phyloP scores from a whole-genome alignment of 306 rosid genomes.

The Vigna reflexopilosa region DNA sequence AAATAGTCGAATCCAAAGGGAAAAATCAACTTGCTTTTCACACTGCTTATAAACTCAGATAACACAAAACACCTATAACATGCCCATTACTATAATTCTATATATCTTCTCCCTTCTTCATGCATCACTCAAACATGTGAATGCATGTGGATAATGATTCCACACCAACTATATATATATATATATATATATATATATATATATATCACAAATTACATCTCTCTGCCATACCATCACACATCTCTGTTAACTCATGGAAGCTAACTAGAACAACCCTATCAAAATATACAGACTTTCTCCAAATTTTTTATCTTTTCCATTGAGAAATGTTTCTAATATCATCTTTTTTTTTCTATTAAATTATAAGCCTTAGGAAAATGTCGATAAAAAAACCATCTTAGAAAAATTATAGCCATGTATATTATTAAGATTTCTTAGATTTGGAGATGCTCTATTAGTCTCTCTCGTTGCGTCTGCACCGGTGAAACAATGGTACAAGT shows the following conservation, averaged over 20 bases:
- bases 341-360: too few species aligned
- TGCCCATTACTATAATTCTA: slow-evolving; percentile 22
- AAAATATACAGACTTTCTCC: too few species aligned
- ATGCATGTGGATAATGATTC: slow-evolving; percentile 36
- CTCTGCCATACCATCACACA: slow-evolving; percentile 1
- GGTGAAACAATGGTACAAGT: not conserved
- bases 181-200: too few species aligned
- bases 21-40: not conserved
- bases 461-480: not conserved
- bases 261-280: too few species aligned
- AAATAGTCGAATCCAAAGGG: not conserved
- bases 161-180: not conserved
- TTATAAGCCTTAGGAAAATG: too few species aligned
- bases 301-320: too few species aligned
- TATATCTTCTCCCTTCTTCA: slow-evolving; percentile 10
- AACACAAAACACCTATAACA: slow-evolving; percentile 19
- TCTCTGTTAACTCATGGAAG: too few species aligned
- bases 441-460: not conserved
- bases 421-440: too few species aligned
- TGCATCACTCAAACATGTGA: slow-evolving; percentile 47
- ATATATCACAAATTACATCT: slow-evolving; percentile 5
- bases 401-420: too few species aligned
- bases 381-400: too few species aligned
- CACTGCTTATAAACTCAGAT: slow-evolving; percentile 11
- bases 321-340: too few species aligned